Evolutionary conservation across 2,329 filamentous ascomycete genomes (phyloP).

Genomic region (Sclerotiophoma versabilis): DNA sequence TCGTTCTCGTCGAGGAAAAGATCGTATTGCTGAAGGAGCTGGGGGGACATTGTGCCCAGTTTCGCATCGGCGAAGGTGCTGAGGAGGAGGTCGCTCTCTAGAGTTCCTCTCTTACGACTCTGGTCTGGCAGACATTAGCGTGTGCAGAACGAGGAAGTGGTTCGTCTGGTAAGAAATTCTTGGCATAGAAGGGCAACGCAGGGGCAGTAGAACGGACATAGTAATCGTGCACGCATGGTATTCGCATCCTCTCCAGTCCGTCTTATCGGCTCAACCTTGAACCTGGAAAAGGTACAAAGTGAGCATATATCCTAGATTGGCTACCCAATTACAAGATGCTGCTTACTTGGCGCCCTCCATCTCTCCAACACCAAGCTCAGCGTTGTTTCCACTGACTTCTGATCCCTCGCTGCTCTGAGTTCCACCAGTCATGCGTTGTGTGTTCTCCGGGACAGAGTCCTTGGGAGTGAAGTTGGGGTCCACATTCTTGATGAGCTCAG

Average conservation of each 20-base stretch:
- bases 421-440: slow-evolving; percentile 70
- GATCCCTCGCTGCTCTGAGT: slow-evolving; percentile 60
- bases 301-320: slow-evolving; percentile 75
- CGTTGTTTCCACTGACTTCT: slow-evolving; percentile 37
- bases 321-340: slow-evolving; percentile 70
- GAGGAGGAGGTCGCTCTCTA: slow-evolving; percentile 94
- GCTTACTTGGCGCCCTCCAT: slow-evolving; percentile 53
- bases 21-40: slow-evolving; percentile 85
- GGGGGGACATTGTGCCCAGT: slow-evolving; percentile 74
- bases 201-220: slow-evolving; percentile 61
- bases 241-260: slow-evolving; percentile 81
- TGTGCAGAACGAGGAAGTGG: not conserved
- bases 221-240: slow-evolving; percentile 87
- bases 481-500: slow-evolving; percentile 65
- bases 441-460: slow-evolving; percentile 68
- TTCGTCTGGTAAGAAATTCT: not conserved
- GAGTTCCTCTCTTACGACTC: slow-evolving; percentile 92
- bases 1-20: slow-evolving; percentile 97
- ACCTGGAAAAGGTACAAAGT: slow-evolving; percentile 64
- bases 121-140: slow-evolving; percentile 70
- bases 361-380: slow-evolving; percentile 44
- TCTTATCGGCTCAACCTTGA: slow-evolving; percentile 88
- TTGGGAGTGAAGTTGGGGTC: slow-evolving; percentile 65
- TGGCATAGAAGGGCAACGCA: slow-evolving; percentile 2
- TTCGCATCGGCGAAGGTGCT: slow-evolving; percentile 90